Percentiles rank a stretch among this genome's conserved stretches.
phyloP scores from a whole-genome alignment of 225 moss, liverwort and hornwort species.

The Pseudisothecium myosuroides region DNA sequence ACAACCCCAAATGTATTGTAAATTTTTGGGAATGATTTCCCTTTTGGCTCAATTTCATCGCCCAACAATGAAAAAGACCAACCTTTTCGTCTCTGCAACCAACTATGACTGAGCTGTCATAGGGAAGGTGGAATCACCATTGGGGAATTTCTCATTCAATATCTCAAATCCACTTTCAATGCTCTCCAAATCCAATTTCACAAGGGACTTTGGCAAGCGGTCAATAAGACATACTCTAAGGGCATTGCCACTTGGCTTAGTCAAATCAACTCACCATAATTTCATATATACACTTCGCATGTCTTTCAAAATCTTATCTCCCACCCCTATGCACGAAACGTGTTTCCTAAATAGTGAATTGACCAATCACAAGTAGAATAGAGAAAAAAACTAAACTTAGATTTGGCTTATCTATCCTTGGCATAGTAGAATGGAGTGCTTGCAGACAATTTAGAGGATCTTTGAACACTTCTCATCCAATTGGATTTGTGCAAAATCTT shows the following conservation, averaged over 20 bases:
- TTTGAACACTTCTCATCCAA: neutral
- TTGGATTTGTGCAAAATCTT: neutral
- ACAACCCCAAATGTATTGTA: neutral
- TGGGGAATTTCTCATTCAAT: neutral
- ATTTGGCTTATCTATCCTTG: neutral
- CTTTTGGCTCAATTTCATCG: neutral
- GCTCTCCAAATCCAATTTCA: neutral
- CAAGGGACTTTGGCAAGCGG: accelerated
- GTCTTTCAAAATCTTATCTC: neutral
- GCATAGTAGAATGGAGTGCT: neutral
- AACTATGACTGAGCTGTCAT: neutral
- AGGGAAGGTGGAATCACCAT: neutral
- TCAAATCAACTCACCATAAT: neutral
- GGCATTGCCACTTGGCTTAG: accelerated
- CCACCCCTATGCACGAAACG: neutral
- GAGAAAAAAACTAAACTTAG: neutral
- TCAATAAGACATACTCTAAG: neutral
- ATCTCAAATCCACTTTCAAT: neutral
- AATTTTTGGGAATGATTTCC: neutral
- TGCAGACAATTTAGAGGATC: neutral
- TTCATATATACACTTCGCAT: neutral
- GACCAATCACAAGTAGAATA: neutral
- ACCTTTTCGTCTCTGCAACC: accelerated
- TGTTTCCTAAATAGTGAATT: neutral
- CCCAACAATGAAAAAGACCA: neutral